These are phyloP conservation scores for Cladophialophora bantiana DNA, from an alignment of 2,329 filamentous ascomycete genomes.

Conservation along the genomic window DNA sequence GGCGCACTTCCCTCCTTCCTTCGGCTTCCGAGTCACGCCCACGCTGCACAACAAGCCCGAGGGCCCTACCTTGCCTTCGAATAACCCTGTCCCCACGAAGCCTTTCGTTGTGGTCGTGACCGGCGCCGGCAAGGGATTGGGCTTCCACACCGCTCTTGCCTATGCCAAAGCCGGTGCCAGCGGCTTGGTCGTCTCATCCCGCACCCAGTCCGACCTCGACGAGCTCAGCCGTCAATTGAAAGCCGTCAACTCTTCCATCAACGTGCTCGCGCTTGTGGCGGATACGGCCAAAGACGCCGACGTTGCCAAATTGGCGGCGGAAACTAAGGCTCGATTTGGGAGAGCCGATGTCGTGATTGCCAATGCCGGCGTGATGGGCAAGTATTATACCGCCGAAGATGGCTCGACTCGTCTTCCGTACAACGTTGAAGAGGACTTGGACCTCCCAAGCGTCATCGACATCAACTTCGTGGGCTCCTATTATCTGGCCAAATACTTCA, in stretches of 20 bases:
- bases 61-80: conserved; percentile 17
- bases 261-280: conserved; percentile 19
- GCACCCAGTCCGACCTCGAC: conserved; percentile 24
- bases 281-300: conserved; percentile 16
- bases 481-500: conserved; percentile 44
- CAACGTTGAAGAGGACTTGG: conserved; percentile 16
- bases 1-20: conserved; percentile 12
- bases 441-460: conserved; percentile 12
- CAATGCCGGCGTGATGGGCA: conserved; percentile 18
- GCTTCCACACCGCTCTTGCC: conserved; percentile 50
- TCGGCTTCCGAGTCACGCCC: conserved; percentile 10
- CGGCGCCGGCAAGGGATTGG: conserved; percentile 44
- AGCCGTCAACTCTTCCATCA: conserved; percentile 12
- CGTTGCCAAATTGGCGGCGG: conserved; percentile 18
- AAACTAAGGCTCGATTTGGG: conserved; percentile 20
- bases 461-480: conserved; percentile 18
- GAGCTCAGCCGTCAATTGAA: conserved; percentile 24
- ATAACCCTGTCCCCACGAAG: conserved; percentile 21
- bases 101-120: conserved; percentile 28
- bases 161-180: conserved; percentile 24
- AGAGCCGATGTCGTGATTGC: conserved; percentile 35
- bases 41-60: conserved; percentile 18
- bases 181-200: conserved; percentile 17
- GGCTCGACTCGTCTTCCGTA: conserved; percentile 11
- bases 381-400: conserved; percentile 15